Evolutionary conservation across 768 basidiomycete species (phyloP).

Genomic region (Kwoniella botswanensis): DNA sequence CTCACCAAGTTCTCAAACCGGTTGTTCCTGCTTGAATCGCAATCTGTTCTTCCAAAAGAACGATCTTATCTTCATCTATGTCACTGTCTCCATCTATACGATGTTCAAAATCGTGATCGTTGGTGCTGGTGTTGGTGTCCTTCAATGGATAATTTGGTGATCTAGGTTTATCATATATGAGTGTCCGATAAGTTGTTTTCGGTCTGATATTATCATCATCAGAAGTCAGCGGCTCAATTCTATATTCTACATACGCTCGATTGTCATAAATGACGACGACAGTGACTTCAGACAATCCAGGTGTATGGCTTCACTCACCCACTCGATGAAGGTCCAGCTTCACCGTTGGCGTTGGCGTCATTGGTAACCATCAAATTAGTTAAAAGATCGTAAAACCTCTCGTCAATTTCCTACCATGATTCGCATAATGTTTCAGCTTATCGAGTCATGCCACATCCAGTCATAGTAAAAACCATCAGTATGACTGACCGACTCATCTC

Average conservation of each 20-base stretch:
- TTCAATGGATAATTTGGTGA: constrained; percentile 10
- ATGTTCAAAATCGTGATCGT: neutral
- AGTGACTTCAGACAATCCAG: too few species aligned
- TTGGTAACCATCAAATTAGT: constrained; percentile 42
- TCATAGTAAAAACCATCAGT: too few species aligned
- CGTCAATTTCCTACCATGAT: constrained; percentile 44
- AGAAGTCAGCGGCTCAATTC: neutral
- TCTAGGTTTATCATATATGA: constrained; percentile 44
- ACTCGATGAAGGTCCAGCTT: constrained; percentile 17
- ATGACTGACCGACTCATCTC: constrained; percentile 21
- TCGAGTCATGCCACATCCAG: too few species aligned
- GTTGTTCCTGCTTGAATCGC: constrained; percentile 56
- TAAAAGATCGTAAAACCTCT: constrained; percentile 47
- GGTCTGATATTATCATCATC: constrained; percentile 28
- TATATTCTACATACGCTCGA: neutral
- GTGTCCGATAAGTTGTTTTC: constrained; percentile 49
- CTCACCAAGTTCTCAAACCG: constrained; percentile 55
- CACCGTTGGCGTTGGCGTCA: neutral
- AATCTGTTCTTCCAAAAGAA: constrained; percentile 54
- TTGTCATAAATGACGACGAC: neutral
- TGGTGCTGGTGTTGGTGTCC: neutral
- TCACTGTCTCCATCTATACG: neutral
- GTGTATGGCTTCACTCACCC: constrained; percentile 3
- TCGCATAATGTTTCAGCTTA: too few species aligned
- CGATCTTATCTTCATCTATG: constrained; percentile 34